A percentile compares a stretch with the other conserved stretches of the same genome.
phyloP scores from a whole-genome alignment of 345 rosid genomes.

The Tarenaya hassleriana region DNA sequence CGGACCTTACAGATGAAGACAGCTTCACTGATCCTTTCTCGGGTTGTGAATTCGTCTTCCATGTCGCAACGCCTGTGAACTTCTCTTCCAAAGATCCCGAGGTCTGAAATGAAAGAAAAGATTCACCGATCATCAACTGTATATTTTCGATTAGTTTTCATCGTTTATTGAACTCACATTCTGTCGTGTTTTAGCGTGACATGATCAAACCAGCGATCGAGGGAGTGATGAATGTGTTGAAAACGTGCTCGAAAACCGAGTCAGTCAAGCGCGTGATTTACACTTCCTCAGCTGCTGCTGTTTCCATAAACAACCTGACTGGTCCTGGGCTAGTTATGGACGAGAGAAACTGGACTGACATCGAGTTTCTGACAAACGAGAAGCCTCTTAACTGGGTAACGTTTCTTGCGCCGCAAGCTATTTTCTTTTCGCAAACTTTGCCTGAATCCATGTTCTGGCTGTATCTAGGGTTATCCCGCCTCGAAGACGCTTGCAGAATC shows the following conservation, averaged over 20 bases:
- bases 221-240: slow-evolving; percentile 74
- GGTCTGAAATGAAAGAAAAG: slow-evolving; percentile 40
- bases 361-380: slow-evolving; percentile 49
- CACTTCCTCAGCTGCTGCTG: slow-evolving; percentile 91
- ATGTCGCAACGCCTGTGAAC: slow-evolving; percentile 83
- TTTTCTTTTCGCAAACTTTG: not conserved
- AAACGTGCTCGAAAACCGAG: slow-evolving; percentile 53
- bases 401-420: slow-evolving; percentile 18
- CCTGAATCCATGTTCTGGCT: not conserved
- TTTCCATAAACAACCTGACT: slow-evolving; percentile 46
- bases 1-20: slow-evolving; percentile 65
- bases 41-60: slow-evolving; percentile 75
- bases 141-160: no score
- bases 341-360: slow-evolving; percentile 71
- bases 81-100: slow-evolving; percentile 80
- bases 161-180: no score
- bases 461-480: slow-evolving; percentile 60
- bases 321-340: slow-evolving; percentile 61
- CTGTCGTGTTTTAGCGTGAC: slow-evolving; percentile 45
- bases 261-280: slow-evolving; percentile 67
- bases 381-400: slow-evolving; percentile 90
- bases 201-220: slow-evolving; percentile 85
- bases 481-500: slow-evolving; percentile 79
- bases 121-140: no score
- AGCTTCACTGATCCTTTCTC: slow-evolving; percentile 51